A percentile compares a stretch with the other conserved stretches of the same genome.
Conservation (phyloP, 2,329 filamentous ascomycete species). For the Zymoseptoria passerinii region DNA sequence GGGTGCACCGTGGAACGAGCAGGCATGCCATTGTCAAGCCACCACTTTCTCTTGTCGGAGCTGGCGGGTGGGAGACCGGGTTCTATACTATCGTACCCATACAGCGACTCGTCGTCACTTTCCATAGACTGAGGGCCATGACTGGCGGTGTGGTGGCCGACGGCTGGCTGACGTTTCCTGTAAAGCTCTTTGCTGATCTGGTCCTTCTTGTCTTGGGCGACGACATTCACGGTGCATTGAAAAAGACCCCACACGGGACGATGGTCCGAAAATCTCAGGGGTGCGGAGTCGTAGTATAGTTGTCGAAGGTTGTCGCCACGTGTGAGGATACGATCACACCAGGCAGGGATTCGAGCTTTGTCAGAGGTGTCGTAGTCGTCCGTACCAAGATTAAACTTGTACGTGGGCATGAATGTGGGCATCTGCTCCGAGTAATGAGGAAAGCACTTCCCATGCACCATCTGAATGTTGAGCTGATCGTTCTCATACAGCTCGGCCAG, state of each 20-base stretch:
- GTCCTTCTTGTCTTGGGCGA: conserved; percentile 68
- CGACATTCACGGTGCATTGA: conserved; percentile 68
- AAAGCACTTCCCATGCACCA: conserved; percentile 85
- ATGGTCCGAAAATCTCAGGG: conserved; percentile 86
- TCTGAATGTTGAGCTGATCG: conserved; percentile 92
- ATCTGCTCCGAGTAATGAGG: conserved; percentile 83
- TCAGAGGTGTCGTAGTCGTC: conserved; percentile 92
- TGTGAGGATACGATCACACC: conserved; percentile 88
- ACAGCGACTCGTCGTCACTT: conserved; percentile 67
- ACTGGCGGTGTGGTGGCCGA: conserved; percentile 54
- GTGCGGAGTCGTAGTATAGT: conserved; percentile 70
- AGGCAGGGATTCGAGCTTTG: conserved; percentile 89
- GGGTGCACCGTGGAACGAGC: conserved; percentile 65
- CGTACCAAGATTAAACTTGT: conserved; percentile 85
- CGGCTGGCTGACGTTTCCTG: conserved; percentile 53
- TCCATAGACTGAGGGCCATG: conserved; percentile 46
- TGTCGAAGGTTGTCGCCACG: conserved; percentile 80
- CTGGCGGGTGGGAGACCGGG: conserved; percentile 61
- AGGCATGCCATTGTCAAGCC: conserved; percentile 58
- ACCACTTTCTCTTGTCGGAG: conserved; percentile 56
- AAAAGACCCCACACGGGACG: conserved; percentile 91
- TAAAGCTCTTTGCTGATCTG: conserved; percentile 69
- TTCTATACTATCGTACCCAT: conserved; percentile 75
- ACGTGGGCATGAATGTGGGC: conserved; percentile 85
- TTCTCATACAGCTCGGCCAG: conserved; percentile 78